Evolutionary conservation across 2,329 filamentous ascomycete genomes (phyloP), one percentile per base, ranked within the genome.

Genomic region (Neopestalotiopsis sp.): DNA sequence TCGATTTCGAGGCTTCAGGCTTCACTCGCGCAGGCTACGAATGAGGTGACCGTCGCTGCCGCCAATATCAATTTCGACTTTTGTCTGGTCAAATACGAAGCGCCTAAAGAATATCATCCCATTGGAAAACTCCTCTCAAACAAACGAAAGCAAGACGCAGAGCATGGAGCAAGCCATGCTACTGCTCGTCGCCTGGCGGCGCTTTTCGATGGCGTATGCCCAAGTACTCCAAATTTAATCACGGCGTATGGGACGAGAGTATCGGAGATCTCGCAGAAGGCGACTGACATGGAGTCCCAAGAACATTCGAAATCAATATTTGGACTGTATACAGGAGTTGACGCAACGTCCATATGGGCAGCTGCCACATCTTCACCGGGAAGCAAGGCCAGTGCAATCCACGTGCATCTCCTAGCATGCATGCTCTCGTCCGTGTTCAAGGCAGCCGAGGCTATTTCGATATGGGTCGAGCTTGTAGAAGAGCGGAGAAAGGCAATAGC

Each of bases 51-150:
- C 2, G 67, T 70, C 10, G 70, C 69, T 28, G 65, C 65, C 1
- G 69, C 69, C 13, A 70, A 69, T 56, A 32, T 83, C 69, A 84
- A 85, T 67, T 78, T 84, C 68, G 82, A 85, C 66, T 85, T 85
- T 67, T 76, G 79, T 0, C 68, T 85, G 0, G 67, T 81, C 58
- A 84, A 83, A 68, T 66, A 77, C 2, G 79, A 84, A 65, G 80
- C 82, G 0, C 82, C 83, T 0, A 66, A 65, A 12, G 82, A 84
- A 68, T 83, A 76, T 45, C 71, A 73, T n/a, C 72, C 58, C 0
- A 32, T 85, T 0, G 81, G 80, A 0, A 56, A 67, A 0, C 49
- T 68, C 0, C 68, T 86, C 0, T 80, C 81, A 0, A 28, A 20
- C 1, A 71, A 65, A 4, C 71, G 82, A 5, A 74, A 75, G 24